Evolutionary conservation across 1,284 basidiomycete species (phyloP), one percentile per base, ranked within the genome.

Genomic region (Ustilago shanxiensis): DNA sequence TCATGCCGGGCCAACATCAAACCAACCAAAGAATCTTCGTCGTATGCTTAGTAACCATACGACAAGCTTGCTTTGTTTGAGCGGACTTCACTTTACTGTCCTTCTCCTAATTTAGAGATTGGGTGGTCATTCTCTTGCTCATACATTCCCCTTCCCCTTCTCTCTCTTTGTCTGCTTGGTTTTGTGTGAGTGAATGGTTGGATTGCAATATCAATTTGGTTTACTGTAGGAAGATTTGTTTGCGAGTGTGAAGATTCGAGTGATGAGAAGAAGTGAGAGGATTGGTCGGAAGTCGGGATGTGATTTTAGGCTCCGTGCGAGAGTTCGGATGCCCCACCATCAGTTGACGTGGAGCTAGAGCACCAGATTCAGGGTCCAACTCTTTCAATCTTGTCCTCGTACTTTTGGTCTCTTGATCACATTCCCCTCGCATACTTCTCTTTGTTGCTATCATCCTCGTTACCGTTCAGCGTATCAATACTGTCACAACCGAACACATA

Each of bases 1-100:
- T 82, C 80, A 82, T 82, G 80, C 76, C 75, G 80, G 79, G 79
- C 79, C 66, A 24, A 82, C 20, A 82, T 65, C 35, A 60, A 76
- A 44, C 58, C 54, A 7, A 9, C 7, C 8, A n/a, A n/a, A 44
- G 24, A 24, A 22, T 16, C n/a, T 59, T 35, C 35, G 39, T 52
- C 39, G 37, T 22, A 7, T 47, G 24, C 28, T 51, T 63, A 55
- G 54, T 57, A 53, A 62, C 59, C 39, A 35, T 6, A 8, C 5
- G 20, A 26, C 47, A 16, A 9, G 49, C 20, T 16, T 41, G 16
- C 31, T 62, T 64, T 13, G 35, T 18, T 31, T 57, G 67, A 62
- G 67, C 60, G 62, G 65, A 66, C 72, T 80, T 80, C 79, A 80
- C 79, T 78, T 80, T 80, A 66, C 73, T 67, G 49, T 67, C 62